phyloP scores from a whole-genome alignment of 306 rosid species.

The Prunus mongolica region DNA sequence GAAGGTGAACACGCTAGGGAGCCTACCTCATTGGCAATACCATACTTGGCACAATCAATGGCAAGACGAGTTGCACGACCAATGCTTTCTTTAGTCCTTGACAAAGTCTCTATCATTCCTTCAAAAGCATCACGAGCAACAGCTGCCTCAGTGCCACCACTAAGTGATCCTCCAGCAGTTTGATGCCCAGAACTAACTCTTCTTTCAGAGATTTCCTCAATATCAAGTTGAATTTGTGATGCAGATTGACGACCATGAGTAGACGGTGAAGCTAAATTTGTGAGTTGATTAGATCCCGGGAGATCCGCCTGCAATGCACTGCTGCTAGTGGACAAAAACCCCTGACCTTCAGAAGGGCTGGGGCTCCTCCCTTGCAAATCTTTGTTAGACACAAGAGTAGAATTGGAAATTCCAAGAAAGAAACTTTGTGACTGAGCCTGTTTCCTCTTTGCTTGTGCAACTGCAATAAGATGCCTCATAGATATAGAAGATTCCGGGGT shows the following conservation, averaged over 20 bases:
- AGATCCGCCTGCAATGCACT: conserved; percentile 47
- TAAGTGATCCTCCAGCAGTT: conserved; percentile 68
- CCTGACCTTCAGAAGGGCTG: conserved; percentile 65
- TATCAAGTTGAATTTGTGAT: conserved; percentile 52
- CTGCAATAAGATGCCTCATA: conserved; percentile 93
- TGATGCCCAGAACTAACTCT: conserved; percentile 68
- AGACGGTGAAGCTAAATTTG: conserved; percentile 57
- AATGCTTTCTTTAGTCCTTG: conserved; percentile 98
- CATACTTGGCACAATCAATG: conserved; percentile 97
- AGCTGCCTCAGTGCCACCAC: conserved; percentile 98
- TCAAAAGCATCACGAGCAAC: conserved; percentile 99
- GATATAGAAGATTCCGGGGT: conserved; percentile 61
- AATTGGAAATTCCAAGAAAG: conserved; percentile 41
- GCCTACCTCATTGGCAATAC: conserved; percentile 94
- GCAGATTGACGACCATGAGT: conserved; percentile 45
- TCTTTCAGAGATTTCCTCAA: conserved; percentile 71
- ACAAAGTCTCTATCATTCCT: conserved; percentile 99
- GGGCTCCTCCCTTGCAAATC: conserved; percentile 64
- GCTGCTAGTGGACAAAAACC: conserved; percentile 45
- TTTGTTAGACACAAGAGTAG: conserved; percentile 25
- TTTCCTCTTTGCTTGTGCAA: conserved; percentile 87
- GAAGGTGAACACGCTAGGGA: conserved; percentile 3
- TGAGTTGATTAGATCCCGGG: conserved; percentile 46
- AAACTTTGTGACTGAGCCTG: conserved; percentile 58
- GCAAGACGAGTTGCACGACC: conserved; percentile 99